phyloP scores from a whole-genome alignment of 1,139 yeast species.

The Sugiyamaella novakii region DNA sequence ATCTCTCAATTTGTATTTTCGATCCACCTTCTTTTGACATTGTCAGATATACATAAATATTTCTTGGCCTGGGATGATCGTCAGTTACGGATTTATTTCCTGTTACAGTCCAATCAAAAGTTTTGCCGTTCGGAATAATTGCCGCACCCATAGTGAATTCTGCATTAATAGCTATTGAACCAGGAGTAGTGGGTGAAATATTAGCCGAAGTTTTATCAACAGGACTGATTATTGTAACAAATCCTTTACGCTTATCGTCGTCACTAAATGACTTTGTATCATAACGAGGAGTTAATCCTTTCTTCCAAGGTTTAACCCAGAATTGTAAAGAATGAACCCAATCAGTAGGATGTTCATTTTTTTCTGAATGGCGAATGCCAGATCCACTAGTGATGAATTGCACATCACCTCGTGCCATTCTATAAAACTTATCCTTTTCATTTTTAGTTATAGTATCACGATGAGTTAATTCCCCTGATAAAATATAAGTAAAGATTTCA shows the following conservation, averaged over 20 bases:
- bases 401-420: constrained; percentile 18
- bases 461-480: constrained; percentile 18
- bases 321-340: constrained; percentile 13
- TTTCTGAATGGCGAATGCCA: constrained; percentile 18
- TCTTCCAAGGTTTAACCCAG: constrained; percentile 19
- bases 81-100: neutral
- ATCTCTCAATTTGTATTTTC: constrained; percentile 6
- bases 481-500: constrained; percentile 19
- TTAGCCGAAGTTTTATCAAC: constrained; percentile 3
- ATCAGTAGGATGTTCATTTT: constrained; percentile 6
- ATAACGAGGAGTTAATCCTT: constrained; percentile 11
- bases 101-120: constrained; percentile 14
- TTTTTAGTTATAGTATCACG: constrained; percentile 11
- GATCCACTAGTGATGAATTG: constrained; percentile 17
- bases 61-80: constrained; percentile 9
- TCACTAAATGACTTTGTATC: constrained; percentile 11
- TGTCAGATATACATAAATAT: constrained; percentile 18
- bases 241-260: constrained; percentile 13
- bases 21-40: constrained; percentile 5
- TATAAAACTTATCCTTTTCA: constrained; percentile 6
- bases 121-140: constrained; percentile 11
- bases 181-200: constrained; percentile 3
- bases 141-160: constrained; percentile 20
- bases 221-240: constrained; percentile 17
- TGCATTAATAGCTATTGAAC: constrained; percentile 15